Conservation (phyloP, 73 alveolate species). For the Uronychia binucleata region DNA sequence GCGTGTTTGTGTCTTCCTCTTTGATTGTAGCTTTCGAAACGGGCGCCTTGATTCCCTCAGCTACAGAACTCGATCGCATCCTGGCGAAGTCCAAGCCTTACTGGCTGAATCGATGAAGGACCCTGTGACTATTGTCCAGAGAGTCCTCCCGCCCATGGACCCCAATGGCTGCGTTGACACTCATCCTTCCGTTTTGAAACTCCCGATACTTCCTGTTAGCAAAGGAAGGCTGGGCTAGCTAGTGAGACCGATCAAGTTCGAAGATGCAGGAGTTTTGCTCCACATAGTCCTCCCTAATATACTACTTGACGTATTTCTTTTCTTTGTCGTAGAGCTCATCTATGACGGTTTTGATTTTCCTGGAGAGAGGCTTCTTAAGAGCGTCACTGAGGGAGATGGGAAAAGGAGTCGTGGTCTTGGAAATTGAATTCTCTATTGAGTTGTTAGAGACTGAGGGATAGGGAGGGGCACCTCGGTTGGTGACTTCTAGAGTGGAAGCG, state of each 20-base stretch:
- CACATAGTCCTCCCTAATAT: slow-evolving; percentile 37
- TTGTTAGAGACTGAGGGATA: too few relatives aligned
- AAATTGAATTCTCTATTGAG: too few relatives aligned
- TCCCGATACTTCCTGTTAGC: neutral
- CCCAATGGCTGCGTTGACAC: neutral
- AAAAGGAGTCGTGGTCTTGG: neutral
- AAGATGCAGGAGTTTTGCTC: slow-evolving; percentile 26
- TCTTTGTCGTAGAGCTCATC: slow-evolving; percentile 50
- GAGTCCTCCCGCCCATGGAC: neutral
- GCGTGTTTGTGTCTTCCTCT: too few relatives aligned
- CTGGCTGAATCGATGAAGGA: neutral
- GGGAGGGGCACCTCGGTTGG: neutral
- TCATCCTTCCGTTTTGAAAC: neutral
- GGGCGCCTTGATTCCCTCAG: too few relatives aligned
- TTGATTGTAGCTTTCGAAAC: too few relatives aligned
- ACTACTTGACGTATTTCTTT: slow-evolving; percentile 36
- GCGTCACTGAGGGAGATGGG: neutral
- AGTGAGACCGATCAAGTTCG: slow-evolving; percentile 26
- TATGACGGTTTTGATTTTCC: slow-evolving; percentile 28
- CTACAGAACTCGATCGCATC: too few relatives aligned
- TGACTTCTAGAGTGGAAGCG: neutral
- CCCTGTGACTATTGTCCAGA: neutral
- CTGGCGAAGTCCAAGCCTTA: too few relatives aligned
- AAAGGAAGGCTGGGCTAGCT: slow-evolving; percentile 3
- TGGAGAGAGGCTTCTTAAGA: neutral